Evolutionary conservation across 495 filamentous ascomycete species (phyloP).

Genomic region (Aspergillus steynii): DNA sequence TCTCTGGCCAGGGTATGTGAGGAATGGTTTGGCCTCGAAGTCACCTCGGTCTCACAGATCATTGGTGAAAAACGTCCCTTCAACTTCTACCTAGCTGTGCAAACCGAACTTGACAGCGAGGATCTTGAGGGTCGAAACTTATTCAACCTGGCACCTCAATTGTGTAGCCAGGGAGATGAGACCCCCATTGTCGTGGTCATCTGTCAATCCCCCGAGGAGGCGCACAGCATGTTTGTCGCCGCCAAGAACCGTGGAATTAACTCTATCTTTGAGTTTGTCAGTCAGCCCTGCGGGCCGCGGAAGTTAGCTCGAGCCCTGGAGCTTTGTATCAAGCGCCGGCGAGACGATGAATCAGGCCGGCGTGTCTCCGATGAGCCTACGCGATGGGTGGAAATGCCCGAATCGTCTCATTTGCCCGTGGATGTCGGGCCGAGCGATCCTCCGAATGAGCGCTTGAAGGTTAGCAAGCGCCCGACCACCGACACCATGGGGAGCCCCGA

Average conservation of each 20-base stretch:
- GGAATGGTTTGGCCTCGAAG: constrained; percentile 24
- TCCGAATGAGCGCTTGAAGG: constrained; percentile 20
- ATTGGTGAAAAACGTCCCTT: constrained; percentile 8
- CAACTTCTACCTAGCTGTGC: constrained; percentile 29
- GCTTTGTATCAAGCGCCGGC: constrained; percentile 28
- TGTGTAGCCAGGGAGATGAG: background rate
- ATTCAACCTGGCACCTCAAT: constrained; percentile 10
- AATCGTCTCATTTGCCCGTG: constrained; percentile 21
- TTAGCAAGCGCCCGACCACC: constrained; percentile 23
- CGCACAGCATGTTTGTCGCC: constrained; percentile 28
- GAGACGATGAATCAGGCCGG: constrained; percentile 4
- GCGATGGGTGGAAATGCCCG: constrained; percentile 29
- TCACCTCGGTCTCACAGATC: constrained; percentile 12
- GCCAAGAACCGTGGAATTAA: constrained; percentile 12
- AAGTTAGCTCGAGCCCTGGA: constrained; percentile 27
- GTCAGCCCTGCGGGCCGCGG: constrained; percentile 34
- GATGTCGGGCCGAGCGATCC: constrained; percentile 18
- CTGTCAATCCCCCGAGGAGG: constrained; percentile 30
- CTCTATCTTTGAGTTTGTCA: constrained; percentile 31
- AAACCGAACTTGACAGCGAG: constrained; percentile 24
- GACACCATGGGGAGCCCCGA: constrained; percentile 17
- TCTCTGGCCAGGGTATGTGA: constrained; percentile 26
- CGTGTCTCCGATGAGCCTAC: constrained; percentile 16
- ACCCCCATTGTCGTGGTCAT: constrained; percentile 31
- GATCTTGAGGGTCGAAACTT: constrained; percentile 13